Percentiles rank a stretch among this genome's conserved stretches.
phyloP scores from a whole-genome alignment of 176 grass and related monocot genomes.

The Ensete ventricosum region DNA sequence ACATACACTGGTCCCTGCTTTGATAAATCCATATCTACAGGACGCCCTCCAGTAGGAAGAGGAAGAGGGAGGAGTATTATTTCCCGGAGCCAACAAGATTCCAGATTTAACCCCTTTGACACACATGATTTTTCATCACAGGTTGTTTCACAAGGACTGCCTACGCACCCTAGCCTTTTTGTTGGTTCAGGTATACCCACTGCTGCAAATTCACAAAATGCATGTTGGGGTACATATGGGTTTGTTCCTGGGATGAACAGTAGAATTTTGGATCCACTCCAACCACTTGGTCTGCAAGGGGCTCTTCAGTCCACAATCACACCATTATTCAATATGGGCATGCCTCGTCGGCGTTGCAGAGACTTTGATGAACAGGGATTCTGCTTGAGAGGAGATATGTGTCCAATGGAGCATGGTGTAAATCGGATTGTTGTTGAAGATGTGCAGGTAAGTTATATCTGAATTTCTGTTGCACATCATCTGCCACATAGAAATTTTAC shows the following conservation, averaged over 20 bases:
- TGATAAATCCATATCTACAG: slow-evolving; percentile 33
- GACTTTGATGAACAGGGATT: slow-evolving; percentile 96
- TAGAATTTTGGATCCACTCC: slow-evolving; percentile 84
- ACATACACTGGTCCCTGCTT: slow-evolving; percentile 16
- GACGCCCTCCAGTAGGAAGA: slow-evolving; percentile 40
- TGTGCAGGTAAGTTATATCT: slow-evolving; percentile 58
- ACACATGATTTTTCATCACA: slow-evolving; percentile 74
- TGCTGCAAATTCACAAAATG: slow-evolving; percentile 37
- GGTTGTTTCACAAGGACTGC: slow-evolving; percentile 60
- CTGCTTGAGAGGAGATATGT: slow-evolving; percentile 98
- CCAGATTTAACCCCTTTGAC: slow-evolving; percentile 63
- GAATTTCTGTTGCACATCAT: slow-evolving; percentile 11
- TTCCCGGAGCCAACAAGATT: slow-evolving; percentile 49
- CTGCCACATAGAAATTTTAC: neutral
- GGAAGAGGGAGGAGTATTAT: slow-evolving; percentile 70
- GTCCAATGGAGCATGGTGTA: slow-evolving; percentile 94
- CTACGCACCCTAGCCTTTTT: slow-evolving; percentile 50
- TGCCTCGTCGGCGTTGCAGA: slow-evolving; percentile 83
- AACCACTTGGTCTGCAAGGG: slow-evolving; percentile 63
- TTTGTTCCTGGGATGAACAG: slow-evolving; percentile 80
- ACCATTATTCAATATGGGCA: slow-evolving; percentile 68
- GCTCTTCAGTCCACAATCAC: slow-evolving; percentile 44
- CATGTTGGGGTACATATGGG: slow-evolving; percentile 75
- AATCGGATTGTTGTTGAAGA: slow-evolving; percentile 99
- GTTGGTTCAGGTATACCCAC: slow-evolving; percentile 39